phyloP scores from a whole-genome alignment of 1,139 yeast genomes.

The Meyerozyma smithsonii region DNA sequence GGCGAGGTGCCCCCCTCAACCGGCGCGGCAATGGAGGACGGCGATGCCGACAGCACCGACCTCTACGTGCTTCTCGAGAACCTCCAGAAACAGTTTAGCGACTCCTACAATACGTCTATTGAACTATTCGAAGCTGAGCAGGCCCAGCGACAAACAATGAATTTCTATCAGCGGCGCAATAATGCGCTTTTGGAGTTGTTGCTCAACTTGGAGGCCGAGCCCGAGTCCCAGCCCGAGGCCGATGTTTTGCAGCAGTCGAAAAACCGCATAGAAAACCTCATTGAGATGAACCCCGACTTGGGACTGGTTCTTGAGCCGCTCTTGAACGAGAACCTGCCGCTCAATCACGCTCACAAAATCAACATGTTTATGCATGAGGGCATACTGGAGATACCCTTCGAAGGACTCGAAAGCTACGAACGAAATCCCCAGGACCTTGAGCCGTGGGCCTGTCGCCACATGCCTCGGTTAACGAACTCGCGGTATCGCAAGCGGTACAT shows the following conservation, averaged over 20 bases:
- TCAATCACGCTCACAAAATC: background rate
- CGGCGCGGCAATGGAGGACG: too few species aligned
- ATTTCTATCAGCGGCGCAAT: conserved; percentile 34
- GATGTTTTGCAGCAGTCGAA: conserved; percentile 10
- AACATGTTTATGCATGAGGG: background rate
- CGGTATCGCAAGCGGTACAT: conserved; percentile 5
- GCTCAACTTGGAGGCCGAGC: background rate
- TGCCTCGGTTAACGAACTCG: conserved; percentile 30
- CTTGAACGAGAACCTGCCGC: conserved; percentile 2
- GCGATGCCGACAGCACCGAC: conserved; percentile 4
- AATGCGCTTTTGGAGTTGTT: conserved; percentile 33
- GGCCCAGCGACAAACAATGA: conserved; percentile 31
- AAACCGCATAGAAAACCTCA: conserved; percentile 20
- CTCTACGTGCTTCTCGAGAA: conserved; percentile 19
- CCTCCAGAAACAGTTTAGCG: conserved; percentile 23
- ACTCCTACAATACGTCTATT: conserved; percentile 20
- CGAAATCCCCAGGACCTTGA: conserved; percentile 38
- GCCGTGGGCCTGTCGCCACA: conserved; percentile 36
- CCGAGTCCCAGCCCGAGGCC: conserved; percentile 5
- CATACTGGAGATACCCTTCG: background rate
- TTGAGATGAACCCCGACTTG: conserved; percentile 20
- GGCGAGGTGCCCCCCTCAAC: too few species aligned
- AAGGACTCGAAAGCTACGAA: conserved; percentile 13
- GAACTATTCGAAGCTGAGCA: conserved; percentile 27
- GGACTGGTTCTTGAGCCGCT: conserved; percentile 14